Base-by-base conservation (phyloP, 1,139 yeast species). In the Candida buenavistaensis region DNA sequence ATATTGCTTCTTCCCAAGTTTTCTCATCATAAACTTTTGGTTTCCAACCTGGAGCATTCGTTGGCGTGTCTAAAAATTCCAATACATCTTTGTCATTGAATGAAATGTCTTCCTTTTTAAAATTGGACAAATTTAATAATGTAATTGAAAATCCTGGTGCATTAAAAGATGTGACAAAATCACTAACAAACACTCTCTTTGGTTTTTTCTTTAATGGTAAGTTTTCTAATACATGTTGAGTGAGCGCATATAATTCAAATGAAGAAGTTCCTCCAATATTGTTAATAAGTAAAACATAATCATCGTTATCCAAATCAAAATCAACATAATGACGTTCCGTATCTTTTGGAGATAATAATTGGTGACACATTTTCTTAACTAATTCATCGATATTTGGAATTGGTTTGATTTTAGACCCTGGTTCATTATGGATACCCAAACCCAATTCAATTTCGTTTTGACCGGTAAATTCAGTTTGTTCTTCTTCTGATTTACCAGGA, bases 371-470 rank as follows among this genome's bases (percentile, higher is more conserved):
- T n/a, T 67, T 64, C 26, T 68, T 64, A 35, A 81, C 59, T 37
- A 87, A 62, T 1, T 70, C 72, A 26, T 75, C 80, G 33, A 84
- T 74, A 2, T 73, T 54, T 15, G 95, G 95, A 46, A 89, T 78
- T 27, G 94, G 92, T 13, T 77, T 71, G 30, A 84, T 59, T 46
- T 82, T 77, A 44, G 77, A 69, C 38, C 97, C 97, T 0, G 96
- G 94, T 55, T 90, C 97, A 53, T 90, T 90, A 59, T 90, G 97
- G 43, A 90, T 90, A 32, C 97, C 97, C 80, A 90, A 82, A 17
- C 97, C 97, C 44, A 90, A 71, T 59, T 90, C 97, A 49, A 84
- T 82, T 55, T 87, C 89, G 37, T 76, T 62, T 3, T 53, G 55
- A 5, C 57, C 61, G 28, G 72, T 63, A 42, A 65, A 62, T 28